A percentile compares a stretch with the other conserved stretches of the same genome.
phyloP scores from a whole-genome alignment of 441 rosid genomes.

The Pelargonium cotyledonis region DNA sequence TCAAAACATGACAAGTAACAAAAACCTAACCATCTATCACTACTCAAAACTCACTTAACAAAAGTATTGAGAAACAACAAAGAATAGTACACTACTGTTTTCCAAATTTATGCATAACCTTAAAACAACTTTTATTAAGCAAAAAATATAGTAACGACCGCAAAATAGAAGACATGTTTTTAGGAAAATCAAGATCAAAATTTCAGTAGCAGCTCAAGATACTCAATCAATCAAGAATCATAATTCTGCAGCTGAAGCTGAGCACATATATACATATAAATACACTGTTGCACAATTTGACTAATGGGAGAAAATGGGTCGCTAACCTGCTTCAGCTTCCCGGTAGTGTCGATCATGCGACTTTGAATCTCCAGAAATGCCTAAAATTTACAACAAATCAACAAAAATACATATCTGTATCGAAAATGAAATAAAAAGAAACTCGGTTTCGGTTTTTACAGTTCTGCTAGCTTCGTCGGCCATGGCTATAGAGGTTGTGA shows the following conservation, averaged over 20 bases:
- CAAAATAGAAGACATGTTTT: background rate
- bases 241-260: background rate
- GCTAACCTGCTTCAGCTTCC: conserved; percentile 71
- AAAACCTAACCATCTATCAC: background rate
- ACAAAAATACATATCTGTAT: background rate
- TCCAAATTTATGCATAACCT: background rate
- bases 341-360: conserved; percentile 78
- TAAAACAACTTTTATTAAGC: background rate
- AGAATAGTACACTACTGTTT: background rate
- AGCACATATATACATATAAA: background rate
- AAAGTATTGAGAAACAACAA: background rate
- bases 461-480: conserved; percentile 51
- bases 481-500: conserved; percentile 23
- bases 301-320: background rate
- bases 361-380: conserved; percentile 87
- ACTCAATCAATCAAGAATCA: background rate
- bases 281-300: background rate
- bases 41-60: background rate
- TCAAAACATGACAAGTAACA: background rate
- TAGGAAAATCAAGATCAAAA: background rate
- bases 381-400: conserved; percentile 21
- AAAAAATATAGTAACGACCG: background rate
- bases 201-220: background rate
- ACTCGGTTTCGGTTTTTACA: conserved; percentile 22
- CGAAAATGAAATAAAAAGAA: background rate